These are phyloP conservation scores for Aspergillus glaucus DNA, from an alignment of 2,329 filamentous ascomycete genomes.

Conservation along the genomic window DNA sequence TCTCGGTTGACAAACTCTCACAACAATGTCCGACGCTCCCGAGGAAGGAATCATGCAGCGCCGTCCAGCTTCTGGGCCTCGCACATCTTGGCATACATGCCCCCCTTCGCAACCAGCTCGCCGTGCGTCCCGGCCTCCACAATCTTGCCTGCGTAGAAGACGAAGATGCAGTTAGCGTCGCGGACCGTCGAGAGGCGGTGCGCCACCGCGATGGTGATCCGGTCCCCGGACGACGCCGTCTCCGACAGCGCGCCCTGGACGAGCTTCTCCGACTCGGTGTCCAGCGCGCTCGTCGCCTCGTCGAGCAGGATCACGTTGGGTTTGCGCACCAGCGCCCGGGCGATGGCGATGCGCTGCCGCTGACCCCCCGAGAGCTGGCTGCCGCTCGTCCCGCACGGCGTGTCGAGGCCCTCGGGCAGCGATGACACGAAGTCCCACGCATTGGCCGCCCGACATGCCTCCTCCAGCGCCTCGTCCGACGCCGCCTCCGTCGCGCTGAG, in stretches of 20 bases:
- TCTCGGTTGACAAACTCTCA: neutral
- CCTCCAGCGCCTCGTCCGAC: slow-evolving; percentile 27
- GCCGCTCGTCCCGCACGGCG: slow-evolving; percentile 48
- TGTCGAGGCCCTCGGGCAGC: slow-evolving; percentile 47
- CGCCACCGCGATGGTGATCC: slow-evolving; percentile 22
- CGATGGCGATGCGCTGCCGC: slow-evolving; percentile 49
- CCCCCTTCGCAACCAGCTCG: slow-evolving; percentile 29
- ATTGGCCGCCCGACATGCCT: slow-evolving; percentile 37
- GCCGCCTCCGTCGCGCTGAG: slow-evolving; percentile 28
- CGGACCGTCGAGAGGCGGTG: slow-evolving; percentile 23
- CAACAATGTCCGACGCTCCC: neutral
- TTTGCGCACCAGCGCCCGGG: slow-evolving; percentile 45
- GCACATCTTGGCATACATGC: slow-evolving; percentile 38
- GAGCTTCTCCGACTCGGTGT: slow-evolving; percentile 41
- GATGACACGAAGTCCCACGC: slow-evolving; percentile 46
- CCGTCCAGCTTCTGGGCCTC: slow-evolving; percentile 40
- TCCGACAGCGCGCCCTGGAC: slow-evolving; percentile 25
- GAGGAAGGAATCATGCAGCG: neutral
- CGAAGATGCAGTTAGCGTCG: slow-evolving; percentile 71
- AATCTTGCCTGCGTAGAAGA: slow-evolving; percentile 35
- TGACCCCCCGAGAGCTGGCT: slow-evolving; percentile 50
- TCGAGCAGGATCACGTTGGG: slow-evolving; percentile 49
- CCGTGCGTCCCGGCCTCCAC: slow-evolving; percentile 37
- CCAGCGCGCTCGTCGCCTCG: slow-evolving; percentile 50
- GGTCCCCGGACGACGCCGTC: slow-evolving; percentile 17